These are phyloP conservation scores for Petunia secreta DNA, from an alignment of 257 asterid species.

Conservation along the genomic window DNA sequence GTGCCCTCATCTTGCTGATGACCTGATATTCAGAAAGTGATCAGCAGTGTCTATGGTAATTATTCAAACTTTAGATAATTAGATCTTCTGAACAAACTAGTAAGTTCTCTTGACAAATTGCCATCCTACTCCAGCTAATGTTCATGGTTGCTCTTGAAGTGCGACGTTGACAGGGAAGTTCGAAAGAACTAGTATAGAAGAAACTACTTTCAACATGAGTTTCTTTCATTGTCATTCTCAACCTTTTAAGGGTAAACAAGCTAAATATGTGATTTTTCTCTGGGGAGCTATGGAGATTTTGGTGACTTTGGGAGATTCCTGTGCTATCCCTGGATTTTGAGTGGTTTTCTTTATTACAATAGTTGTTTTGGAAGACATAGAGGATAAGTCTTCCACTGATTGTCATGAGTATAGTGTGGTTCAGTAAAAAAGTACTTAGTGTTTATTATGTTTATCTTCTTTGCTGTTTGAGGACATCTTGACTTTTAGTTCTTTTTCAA, in stretches of 20 bases:
- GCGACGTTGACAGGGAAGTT: neutral
- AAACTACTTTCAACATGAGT: slow-evolving; percentile 2
- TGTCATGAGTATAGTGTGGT: neutral
- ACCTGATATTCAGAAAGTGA: slow-evolving; percentile 48
- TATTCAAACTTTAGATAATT: neutral
- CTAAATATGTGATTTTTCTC: neutral
- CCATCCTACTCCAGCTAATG: neutral
- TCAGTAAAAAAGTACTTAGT: neutral
- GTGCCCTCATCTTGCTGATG: slow-evolving; percentile 71
- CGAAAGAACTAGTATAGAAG: neutral
- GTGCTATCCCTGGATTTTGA: neutral
- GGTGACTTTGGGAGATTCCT: neutral
- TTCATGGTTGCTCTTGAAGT: neutral
- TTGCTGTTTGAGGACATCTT: slow-evolving; percentile 7
- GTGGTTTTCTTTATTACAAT: neutral
- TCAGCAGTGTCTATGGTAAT: neutral
- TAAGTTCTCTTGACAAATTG: neutral
- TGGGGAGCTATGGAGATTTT: slow-evolving; percentile 8
- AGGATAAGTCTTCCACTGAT: neutral
- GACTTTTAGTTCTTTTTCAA: neutral
- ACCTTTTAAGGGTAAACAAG: neutral
- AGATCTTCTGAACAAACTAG: slow-evolving; percentile 11
- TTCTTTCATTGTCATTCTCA: neutral
- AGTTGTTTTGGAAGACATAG: slow-evolving; percentile 5
- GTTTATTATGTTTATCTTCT: neutral